Percentiles rank a stretch among this genome's conserved stretches.
Conservation (phyloP, 179 eudicot genomes). For the Camellia oleifera region DNA sequence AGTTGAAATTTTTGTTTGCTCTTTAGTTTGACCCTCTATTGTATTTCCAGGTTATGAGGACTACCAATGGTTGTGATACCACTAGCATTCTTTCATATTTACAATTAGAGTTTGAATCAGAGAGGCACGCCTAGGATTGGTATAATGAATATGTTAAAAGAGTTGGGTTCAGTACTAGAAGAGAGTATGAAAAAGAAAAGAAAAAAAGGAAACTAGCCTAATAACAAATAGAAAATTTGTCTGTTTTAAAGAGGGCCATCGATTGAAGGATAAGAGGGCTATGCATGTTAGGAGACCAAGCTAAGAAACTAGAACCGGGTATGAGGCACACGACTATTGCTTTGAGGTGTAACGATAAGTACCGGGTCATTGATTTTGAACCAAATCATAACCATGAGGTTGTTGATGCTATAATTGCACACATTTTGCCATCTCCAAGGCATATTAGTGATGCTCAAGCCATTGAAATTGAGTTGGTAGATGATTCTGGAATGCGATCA, state of each 20-base stretch:
- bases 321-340: neutral
- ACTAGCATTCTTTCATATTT: neutral
- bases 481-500: too few relatives aligned
- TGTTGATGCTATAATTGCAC: neutral
- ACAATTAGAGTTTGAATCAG: conserved; percentile 8
- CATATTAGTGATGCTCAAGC: too few relatives aligned
- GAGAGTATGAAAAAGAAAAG: neutral
- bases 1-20: too few relatives aligned
- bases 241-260: neutral
- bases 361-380: neutral
- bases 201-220: neutral
- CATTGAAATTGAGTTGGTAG: too few relatives aligned
- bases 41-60: too few relatives aligned
- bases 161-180: neutral
- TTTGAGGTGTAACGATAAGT: neutral
- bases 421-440: too few relatives aligned
- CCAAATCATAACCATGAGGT: neutral
- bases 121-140: neutral
- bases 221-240: neutral
- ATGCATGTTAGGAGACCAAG: too few relatives aligned
- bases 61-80: too few relatives aligned
- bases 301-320: neutral
- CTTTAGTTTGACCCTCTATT: too few relatives aligned
- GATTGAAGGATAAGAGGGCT: neutral
- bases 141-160: neutral